Base-by-base conservation (phyloP, 176 grass and related monocot species). In the sorghum (Sorghum bicolor) region DNA sequence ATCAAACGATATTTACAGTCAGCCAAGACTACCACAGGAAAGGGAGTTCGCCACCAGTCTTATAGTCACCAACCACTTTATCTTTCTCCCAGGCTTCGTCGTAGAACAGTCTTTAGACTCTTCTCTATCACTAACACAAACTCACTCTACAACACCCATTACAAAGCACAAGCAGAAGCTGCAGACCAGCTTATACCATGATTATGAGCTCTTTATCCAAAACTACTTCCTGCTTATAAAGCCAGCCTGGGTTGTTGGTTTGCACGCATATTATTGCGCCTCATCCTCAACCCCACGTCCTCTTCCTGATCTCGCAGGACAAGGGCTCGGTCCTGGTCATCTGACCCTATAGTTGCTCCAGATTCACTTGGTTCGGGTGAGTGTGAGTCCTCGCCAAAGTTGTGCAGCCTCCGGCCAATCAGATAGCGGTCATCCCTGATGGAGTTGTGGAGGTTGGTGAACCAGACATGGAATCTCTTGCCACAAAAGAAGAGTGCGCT, bases 381-480 rank as follows among this genome's bases (percentile, higher is more conserved):
- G 41, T 83, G 70, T 0, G 86, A 55, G 50, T 89, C 87, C 82
- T 99, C 97, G 1, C 97, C 93, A 30, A 87, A 99, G 87, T 99
- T 87, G 67, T 99, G 97, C 82, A 99, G 89, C 80, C 91, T 94
- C 52, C 97, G 79, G 64, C 97, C 97, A 34, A 99, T 89, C 60
- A 99, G 94, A 85, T 99, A 99, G 8, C 97, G 80, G 12, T 99
- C 97, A 31, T 99, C 97, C 76, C 97, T 83, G 20, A 99, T 99
- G 30, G 97, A 94, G 71, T 99, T 99, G 86, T 99, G 97, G 57
- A 99, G 90, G 76, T 96, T 96, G 76, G 91, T 94, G 82, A 99
- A 99, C 97, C 97, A 99, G 14, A 87, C 83, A 48, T 96, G 91
- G 89, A 99, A 99, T 34, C 97, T 88, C 81, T 88, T 96, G 36